Base-by-base conservation (phyloP, 257 asterid species). In the Thymus mandschuricus region DNA sequence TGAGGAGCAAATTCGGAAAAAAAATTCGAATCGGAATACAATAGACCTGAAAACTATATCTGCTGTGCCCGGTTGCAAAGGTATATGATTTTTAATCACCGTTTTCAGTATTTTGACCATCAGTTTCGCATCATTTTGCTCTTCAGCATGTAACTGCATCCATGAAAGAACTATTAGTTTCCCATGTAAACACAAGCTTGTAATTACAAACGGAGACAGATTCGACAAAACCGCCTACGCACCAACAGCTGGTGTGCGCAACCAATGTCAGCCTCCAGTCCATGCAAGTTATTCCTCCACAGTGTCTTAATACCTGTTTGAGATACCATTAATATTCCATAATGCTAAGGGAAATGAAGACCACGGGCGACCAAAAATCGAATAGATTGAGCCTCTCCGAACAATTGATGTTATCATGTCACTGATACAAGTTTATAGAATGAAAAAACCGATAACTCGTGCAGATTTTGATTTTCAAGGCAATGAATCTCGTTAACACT, bases 221-320 rank as follows among this genome's bases (percentile, higher is more conserved):
- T 54, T 7, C 43, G 73, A 64, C 29, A 4, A 59, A 75, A 33
- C 2, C 40, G 45, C 58, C 59, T 63, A 66, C 61, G 70, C 85
- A 91, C 98, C 98, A 91, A 82, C 66, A 91, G 77, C 69, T 80
- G 84, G 78, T 94, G 95, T 10, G 95, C 97, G 29, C 98, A 92
- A 69, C 96, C 97, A 73, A 92, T 82, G 59, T 79, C 91, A 41
- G 98, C 96, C 60, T 84, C 76, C 78, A 88, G 75, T 68, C 98
- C 99, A 67, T 71, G 85, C 51, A 82, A 68, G 82, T 87, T 95
- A 71, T 86, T 85, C 81, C 87, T 88, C 95, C 92, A 85, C 55
- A 95, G 77, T 55, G 87, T 72, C 74, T 87, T 92, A 86, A 76
- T 80, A 80, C 91, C 99, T 95, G 91, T 64, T 79, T 31, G 64